A percentile compares a stretch with the other conserved stretches of the same genome.
These are phyloP conservation scores for Pharnaceum exiguum DNA, from an alignment of 148 eudicot genomes.

Conservation along the genomic window DNA sequence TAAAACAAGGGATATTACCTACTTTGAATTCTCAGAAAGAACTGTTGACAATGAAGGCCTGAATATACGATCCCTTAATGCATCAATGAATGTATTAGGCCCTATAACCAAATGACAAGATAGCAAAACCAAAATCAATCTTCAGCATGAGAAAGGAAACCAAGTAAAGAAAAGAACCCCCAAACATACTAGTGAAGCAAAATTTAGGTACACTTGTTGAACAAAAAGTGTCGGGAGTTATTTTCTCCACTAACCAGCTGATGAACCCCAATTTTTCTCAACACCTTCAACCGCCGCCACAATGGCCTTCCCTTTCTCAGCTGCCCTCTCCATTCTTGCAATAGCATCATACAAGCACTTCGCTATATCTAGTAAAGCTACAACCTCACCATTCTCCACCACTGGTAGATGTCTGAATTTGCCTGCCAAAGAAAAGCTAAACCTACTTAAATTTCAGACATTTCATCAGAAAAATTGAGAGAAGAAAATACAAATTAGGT, in stretches of 20 bases:
- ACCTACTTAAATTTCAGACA: neutral
- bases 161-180: neutral
- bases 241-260: slow-evolving; percentile 53
- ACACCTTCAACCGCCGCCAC: slow-evolving; percentile 97
- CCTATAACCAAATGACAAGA: slow-evolving; percentile 34
- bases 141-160: neutral
- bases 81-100: slow-evolving; percentile 74
- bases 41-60: slow-evolving; percentile 86
- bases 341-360: slow-evolving; percentile 97
- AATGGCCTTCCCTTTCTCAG: slow-evolving; percentile 96
- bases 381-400: slow-evolving; percentile 88
- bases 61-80: slow-evolving; percentile 75
- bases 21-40: slow-evolving; percentile 91
- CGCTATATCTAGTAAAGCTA: slow-evolving; percentile 94
- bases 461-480: neutral
- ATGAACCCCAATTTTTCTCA: slow-evolving; percentile 85
- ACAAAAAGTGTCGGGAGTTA: neutral
- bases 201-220: neutral
- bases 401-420: slow-evolving; percentile 97
- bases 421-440: slow-evolving; percentile 37
- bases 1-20: slow-evolving; percentile 62
- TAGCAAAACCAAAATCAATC: neutral
- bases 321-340: slow-evolving; percentile 94
- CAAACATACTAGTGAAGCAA: neutral
- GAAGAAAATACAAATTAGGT: neutral